Conservation (phyloP, 1,284 basidiomycete genomes). For the Boletus nobilissimus region DNA sequence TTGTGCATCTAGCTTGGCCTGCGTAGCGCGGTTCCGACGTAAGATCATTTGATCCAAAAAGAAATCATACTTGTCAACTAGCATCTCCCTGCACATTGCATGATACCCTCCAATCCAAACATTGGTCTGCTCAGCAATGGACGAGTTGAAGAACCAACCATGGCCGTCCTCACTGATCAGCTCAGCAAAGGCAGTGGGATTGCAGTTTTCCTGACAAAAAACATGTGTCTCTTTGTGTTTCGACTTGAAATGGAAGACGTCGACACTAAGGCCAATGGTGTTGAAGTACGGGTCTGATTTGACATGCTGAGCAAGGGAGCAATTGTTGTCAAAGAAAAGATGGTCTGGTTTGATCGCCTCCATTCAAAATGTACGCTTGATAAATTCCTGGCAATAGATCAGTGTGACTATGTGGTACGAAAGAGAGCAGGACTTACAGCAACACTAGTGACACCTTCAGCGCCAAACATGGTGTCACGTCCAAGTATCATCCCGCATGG, state of each 20-base stretch:
- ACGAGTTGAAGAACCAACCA: slow-evolving; percentile 47
- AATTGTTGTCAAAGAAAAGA: slow-evolving; percentile 53
- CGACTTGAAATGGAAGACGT: slow-evolving; percentile 55
- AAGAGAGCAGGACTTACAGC: slow-evolving; percentile 5
- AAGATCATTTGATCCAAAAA: slow-evolving; percentile 55
- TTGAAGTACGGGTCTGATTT: slow-evolving; percentile 41
- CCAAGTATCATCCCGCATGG: not conserved
- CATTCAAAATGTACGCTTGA: slow-evolving; percentile 23
- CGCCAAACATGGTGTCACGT: not conserved
- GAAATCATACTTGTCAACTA: slow-evolving; percentile 36
- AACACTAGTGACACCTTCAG: not conserved
- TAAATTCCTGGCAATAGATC: slow-evolving; percentile 31
- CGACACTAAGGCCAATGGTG: slow-evolving; percentile 46
- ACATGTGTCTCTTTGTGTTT: slow-evolving; percentile 50
- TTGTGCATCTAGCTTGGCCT: slow-evolving; percentile 9
- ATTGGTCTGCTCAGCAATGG: slow-evolving; percentile 37
- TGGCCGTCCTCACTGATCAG: slow-evolving; percentile 41
- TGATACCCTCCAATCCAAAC: slow-evolving; percentile 41
- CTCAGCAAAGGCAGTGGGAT: slow-evolving; percentile 48
- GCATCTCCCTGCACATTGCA: slow-evolving; percentile 44
- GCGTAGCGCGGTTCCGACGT: slow-evolving; percentile 32
- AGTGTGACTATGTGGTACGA: too few relatives aligned
- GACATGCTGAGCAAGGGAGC: slow-evolving; percentile 41
- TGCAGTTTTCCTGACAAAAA: slow-evolving; percentile 52
- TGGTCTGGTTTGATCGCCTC: slow-evolving; percentile 31